phyloP scores from a whole-genome alignment of 2,329 filamentous ascomycete species.

The Aspergillus fischeri region DNA sequence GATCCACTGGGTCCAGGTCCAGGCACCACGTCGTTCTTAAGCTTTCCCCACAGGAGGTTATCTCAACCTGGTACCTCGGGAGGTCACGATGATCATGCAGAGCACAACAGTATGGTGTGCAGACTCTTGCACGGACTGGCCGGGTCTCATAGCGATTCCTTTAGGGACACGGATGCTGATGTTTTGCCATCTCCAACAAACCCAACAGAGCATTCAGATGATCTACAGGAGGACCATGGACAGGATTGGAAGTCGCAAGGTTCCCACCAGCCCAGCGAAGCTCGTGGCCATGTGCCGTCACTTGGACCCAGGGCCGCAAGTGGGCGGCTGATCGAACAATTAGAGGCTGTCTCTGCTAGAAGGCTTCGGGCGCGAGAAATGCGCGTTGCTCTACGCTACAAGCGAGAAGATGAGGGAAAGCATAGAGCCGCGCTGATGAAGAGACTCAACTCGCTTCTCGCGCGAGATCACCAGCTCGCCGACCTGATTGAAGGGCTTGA shows the following conservation, averaged over 20 bases:
- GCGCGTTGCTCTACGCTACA: constrained; percentile 19
- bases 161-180: constrained; percentile 2
- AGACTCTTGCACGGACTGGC: neutral
- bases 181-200: neutral
- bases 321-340: constrained; percentile 9
- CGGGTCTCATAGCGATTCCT: neutral
- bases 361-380: constrained; percentile 18
- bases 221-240: neutral
- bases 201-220: constrained; percentile 4
- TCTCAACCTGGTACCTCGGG: neutral
- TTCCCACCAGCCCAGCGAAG: neutral
- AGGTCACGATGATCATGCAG: neutral
- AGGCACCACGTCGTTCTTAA: neutral
- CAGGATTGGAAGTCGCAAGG: neutral
- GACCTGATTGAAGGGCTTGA: constrained; percentile 17
- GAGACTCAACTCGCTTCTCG: constrained; percentile 17
- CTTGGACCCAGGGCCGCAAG: neutral
- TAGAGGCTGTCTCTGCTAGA: constrained; percentile 14
- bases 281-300: neutral
- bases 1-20: neutral
- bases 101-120: neutral
- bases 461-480: constrained; percentile 4
- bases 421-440: constrained; percentile 18
- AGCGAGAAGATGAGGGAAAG: constrained; percentile 22
- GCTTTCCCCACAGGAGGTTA: neutral